Percentiles rank a stretch among this genome's conserved stretches.
These are phyloP conservation scores for Echinochloa phyllopogon DNA, from an alignment of 176 grass and related monocot genomes.

Conservation along the genomic window DNA sequence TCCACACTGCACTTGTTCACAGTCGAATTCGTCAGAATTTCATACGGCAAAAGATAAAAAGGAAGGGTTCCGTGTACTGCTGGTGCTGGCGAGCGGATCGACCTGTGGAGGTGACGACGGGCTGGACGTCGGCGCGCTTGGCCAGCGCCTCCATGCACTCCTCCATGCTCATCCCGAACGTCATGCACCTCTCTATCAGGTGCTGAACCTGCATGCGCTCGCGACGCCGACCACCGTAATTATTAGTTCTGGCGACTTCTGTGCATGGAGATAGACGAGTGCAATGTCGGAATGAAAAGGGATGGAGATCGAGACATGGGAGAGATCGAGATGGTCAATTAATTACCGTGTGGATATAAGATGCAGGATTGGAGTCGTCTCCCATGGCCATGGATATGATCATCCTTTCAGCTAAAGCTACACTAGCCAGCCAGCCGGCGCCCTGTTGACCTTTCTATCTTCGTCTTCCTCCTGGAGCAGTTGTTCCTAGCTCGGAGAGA, in stretches of 20 bases:
- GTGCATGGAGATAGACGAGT: neutral
- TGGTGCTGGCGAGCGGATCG: no score
- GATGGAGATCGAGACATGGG: neutral
- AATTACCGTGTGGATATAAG: constrained; percentile 78
- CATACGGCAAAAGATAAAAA: neutral
- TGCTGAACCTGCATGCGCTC: constrained; percentile 65
- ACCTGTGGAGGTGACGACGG: constrained; percentile 83
- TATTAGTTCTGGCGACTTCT: neutral
- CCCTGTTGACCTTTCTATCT: neutral
- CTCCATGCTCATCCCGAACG: constrained; percentile 91
- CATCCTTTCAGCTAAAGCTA: neutral
- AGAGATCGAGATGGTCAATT: neutral
- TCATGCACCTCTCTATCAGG: constrained; percentile 83
- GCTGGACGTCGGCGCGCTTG: constrained; percentile 70
- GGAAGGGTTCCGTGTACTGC: neutral
- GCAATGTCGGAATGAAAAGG: neutral
- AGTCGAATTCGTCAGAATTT: neutral
- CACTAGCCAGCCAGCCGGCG: no score
- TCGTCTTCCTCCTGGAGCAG: constrained; percentile 3
- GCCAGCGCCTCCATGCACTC: constrained; percentile 80
- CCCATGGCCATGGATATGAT: constrained; percentile 48
- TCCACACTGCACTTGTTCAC: constrained; percentile 64
- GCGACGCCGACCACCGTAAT: neutral
- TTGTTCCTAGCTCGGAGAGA: neutral
- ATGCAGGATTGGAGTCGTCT: constrained; percentile 52